A percentile compares a stretch with the other conserved stretches of the same genome.
phyloP scores from a whole-genome alignment of 495 filamentous ascomycete species.

The Aspergillus heteromorphus region DNA sequence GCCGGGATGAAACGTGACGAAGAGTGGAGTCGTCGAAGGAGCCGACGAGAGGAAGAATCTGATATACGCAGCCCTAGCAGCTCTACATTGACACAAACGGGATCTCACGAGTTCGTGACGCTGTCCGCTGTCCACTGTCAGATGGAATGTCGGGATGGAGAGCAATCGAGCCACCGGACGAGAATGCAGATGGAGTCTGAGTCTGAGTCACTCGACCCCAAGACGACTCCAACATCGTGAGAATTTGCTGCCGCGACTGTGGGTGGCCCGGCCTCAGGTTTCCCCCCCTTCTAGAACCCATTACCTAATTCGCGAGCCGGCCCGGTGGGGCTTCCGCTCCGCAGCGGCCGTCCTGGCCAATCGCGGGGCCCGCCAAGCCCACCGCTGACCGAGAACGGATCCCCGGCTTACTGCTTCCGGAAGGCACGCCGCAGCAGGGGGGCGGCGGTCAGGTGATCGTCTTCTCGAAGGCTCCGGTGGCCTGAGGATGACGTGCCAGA shows the following conservation, averaged over 20 bases:
- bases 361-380: neutral
- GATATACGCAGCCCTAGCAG: neutral
- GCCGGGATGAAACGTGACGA: neutral
- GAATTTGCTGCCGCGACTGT: neutral
- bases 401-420: neutral
- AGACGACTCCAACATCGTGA: neutral
- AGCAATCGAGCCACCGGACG: neutral
- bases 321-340: neutral
- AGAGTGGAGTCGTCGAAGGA: neutral
- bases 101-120: neutral
- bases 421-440: neutral
- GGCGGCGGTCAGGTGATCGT: conserved; percentile 4
- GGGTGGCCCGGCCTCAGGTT: neutral
- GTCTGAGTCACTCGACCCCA: neutral
- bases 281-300: neutral
- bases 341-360: neutral
- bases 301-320: neutral
- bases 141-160: neutral
- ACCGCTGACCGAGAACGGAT: neutral
- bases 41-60: neutral
- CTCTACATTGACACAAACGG: neutral
- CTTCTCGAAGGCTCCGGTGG: too few species aligned
- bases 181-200: too few species aligned
- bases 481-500: too few species aligned
- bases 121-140: neutral